Evolutionary conservation across 208 protist species (phyloP), one percentile per base, ranked within the genome.

Genomic region (Acanthamoeba sp.): DNA sequence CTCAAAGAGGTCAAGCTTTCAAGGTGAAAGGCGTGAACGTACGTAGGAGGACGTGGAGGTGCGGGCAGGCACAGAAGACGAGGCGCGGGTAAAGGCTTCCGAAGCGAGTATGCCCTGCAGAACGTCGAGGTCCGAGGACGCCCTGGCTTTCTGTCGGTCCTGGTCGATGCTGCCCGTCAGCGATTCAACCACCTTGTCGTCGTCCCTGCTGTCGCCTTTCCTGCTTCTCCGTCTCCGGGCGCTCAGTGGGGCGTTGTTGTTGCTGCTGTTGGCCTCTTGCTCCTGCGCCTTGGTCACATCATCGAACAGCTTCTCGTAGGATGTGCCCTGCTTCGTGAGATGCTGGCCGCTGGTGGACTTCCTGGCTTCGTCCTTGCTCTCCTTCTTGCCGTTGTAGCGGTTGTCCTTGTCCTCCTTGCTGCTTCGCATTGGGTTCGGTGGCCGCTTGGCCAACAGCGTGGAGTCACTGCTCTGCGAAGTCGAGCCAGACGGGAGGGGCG

Each of bases 91-190:
- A 20, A 76, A 76, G 32, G 66, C 66, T 5, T 76, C 66, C 2
- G 66, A 76, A 9, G 66, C 66, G n/a, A 76, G 66, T 7, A 76
- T 76, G 66, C 27, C 34, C 34, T 76, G 66, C n/a, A 76, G 66
- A 22, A 76, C 66, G 18, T 76, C 66, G 12, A 16, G 3, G 34
- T 76, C 66, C 9, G 32, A 42, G 2, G 66, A 76, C 10, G 24
- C n/a, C n/a, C 5, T 12, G 18, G n/a, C 32, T 76, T 18, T 40
- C 45, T 76, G 66, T 12, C 12, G 66, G 66, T 76, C 66, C 34
- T 76, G 66, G 27, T 76, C 66, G 34, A 76, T 38, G 66, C n/a
- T 76, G 27, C 5, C 66, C 12, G 66, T 38, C 18, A 76, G 18
- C 3, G 66, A 7, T 9, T 34, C 12, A 1, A 76, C 66, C n/a